A percentile compares a stretch with the other conserved stretches of the same genome.
Evolutionary conservation across 169 alveolate genomes (phyloP).

Genomic region (Plasmodium vinckei): DNA sequence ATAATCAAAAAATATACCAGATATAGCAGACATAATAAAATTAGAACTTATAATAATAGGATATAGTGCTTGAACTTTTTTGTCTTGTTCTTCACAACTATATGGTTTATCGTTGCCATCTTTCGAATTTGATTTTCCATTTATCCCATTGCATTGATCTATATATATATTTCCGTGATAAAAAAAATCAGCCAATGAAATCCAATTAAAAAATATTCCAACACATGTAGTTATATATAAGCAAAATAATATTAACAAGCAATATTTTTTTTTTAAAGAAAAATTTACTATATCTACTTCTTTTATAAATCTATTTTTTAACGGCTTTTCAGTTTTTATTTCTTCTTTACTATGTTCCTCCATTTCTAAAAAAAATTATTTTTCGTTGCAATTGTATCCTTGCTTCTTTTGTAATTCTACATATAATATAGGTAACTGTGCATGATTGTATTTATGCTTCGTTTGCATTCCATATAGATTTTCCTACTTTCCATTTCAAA

Average conservation of each 20-base stretch:
- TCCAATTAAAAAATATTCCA: conserved; percentile 72
- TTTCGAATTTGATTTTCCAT: background rate
- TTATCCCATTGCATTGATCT: conserved; percentile 17
- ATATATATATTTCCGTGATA: conserved; percentile 60
- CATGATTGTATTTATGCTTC: too few relatives aligned
- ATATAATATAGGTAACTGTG: too few relatives aligned
- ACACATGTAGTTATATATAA: conserved; percentile 58
- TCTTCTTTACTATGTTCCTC: background rate
- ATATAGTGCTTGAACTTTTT: conserved; percentile 80
- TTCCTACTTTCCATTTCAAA: too few relatives aligned
- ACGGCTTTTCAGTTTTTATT: conserved; percentile 9
- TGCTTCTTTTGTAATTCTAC: too few relatives aligned
- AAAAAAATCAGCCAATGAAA: conserved; percentile 60
- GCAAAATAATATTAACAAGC: conserved; percentile 35
- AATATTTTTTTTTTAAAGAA: conserved; percentile 37
- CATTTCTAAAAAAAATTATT: background rate
- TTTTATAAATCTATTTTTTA: conserved; percentile 4
- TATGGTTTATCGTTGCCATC: conserved; percentile 9
- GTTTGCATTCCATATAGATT: too few relatives aligned
- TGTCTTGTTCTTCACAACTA: conserved; percentile 80
- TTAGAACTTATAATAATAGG: conserved; percentile 76
- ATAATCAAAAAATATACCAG: conserved; percentile 79
- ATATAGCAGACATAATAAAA: conserved; percentile 79
- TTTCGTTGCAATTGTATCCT: too few relatives aligned
- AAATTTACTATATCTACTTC: conserved; percentile 46